Percentiles rank a stretch among this genome's conserved stretches.
phyloP scores from a whole-genome alignment of 768 basidiomycete species.

The Collybiopsis luxurians region DNA sequence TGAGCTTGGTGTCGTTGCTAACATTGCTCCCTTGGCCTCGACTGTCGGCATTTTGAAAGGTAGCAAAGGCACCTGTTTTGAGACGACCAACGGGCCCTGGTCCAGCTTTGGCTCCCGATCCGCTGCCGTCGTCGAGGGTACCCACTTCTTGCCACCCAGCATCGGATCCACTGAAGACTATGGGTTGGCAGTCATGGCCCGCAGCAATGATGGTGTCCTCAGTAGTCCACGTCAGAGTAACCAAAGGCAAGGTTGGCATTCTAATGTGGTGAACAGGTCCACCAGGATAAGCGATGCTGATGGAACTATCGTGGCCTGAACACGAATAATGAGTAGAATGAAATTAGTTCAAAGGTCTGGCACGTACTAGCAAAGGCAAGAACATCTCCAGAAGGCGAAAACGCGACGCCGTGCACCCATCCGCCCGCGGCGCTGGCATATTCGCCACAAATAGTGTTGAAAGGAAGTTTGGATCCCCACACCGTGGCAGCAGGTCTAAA shows the following conservation, averaged over 20 bases:
- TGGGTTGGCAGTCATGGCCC: conserved; percentile 96
- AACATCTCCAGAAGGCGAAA: conserved; percentile 94
- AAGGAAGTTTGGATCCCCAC: conserved; percentile 98
- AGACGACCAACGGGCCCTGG: conserved; percentile 63
- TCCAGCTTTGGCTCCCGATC: conserved; percentile 40
- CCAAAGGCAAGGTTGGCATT: conserved; percentile 74
- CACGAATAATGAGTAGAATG: not conserved
- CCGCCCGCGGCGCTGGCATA: conserved; percentile 87
- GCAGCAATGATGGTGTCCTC: conserved; percentile 86
- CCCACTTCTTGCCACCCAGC: conserved; percentile 78
- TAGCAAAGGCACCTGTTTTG: conserved; percentile 91
- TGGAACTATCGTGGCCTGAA: conserved; percentile 90
- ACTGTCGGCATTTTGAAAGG: conserved; percentile 89
- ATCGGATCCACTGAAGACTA: conserved; percentile 75
- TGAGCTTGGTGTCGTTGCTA: conserved; percentile 67
- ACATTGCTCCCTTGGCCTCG: conserved; percentile 49
- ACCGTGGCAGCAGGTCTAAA: conserved; percentile 80
- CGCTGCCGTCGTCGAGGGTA: conserved; percentile 82
- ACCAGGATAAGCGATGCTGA: conserved; percentile 89
- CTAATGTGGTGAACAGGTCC: conserved; percentile 76
- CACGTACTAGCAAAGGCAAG: conserved; percentile 90
- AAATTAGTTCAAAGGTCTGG: not conserved
- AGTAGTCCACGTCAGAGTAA: conserved; percentile 83
- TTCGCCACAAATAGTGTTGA: conserved; percentile 97
- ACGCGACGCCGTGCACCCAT: conserved; percentile 95